Evolutionary conservation across 2,329 filamentous ascomycete genomes (phyloP).

Genomic region (Xylaria sp.): DNA sequence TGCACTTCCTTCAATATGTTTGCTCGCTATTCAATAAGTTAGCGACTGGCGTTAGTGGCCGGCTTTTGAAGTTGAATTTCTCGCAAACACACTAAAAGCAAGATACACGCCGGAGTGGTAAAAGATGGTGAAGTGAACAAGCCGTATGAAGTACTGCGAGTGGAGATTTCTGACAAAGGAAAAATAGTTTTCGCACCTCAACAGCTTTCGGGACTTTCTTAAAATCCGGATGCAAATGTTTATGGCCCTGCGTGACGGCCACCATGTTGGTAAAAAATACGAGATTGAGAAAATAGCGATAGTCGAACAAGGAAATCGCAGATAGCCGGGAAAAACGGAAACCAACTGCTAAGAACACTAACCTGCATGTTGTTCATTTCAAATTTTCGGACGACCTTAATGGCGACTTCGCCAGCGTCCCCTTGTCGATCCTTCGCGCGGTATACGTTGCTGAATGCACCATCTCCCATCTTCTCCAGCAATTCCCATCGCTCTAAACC

Average conservation of each 20-base stretch:
- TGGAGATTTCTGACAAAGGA: constrained; percentile 47
- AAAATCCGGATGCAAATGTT: constrained; percentile 95
- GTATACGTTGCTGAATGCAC: constrained; percentile 99
- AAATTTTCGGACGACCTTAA: constrained; percentile 98
- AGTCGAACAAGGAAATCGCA: constrained; percentile 48
- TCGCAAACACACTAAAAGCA: constrained; percentile 11
- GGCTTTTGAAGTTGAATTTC: constrained; percentile 26
- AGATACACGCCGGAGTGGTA: constrained; percentile 17
- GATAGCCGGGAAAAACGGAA: constrained; percentile 45
- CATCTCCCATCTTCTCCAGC: constrained; percentile 97
- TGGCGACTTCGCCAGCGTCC: constrained; percentile 83
- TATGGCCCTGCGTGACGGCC: constrained; percentile 76
- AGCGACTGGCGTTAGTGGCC: constrained; percentile 37
- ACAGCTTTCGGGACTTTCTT: constrained; percentile 94
- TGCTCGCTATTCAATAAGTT: constrained; percentile 73
- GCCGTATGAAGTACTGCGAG: constrained; percentile 11
- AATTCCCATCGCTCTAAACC: constrained; percentile 88
- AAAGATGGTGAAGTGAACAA: constrained; percentile 23
- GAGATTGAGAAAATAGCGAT: constrained; percentile 42
- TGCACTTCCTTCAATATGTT: constrained; percentile 99
- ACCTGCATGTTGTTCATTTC: constrained; percentile 99
- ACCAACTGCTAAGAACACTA: constrained; percentile 61
- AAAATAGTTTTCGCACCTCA: constrained; percentile 81
- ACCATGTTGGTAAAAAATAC: constrained; percentile 64
- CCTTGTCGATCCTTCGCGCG: constrained; percentile 81